phyloP scores from a whole-genome alignment of 495 filamentous ascomycete species.

The Trichoderma virens region DNA sequence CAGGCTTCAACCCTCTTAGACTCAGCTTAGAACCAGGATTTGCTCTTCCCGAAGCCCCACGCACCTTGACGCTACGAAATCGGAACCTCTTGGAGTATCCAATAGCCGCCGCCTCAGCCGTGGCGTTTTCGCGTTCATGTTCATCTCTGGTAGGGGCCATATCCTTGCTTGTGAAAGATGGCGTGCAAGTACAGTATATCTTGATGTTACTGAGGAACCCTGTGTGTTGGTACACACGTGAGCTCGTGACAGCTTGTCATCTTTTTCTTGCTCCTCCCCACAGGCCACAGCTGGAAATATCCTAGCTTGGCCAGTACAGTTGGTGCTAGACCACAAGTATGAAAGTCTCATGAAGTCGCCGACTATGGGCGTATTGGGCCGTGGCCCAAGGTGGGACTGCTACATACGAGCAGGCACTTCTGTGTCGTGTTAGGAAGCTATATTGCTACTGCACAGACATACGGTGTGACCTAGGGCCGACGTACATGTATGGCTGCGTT shows the following conservation, averaged over 20 bases:
- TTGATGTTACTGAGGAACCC: not conserved
- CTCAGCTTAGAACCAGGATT: not conserved
- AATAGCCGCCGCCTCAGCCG: not conserved
- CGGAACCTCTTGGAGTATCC: not conserved
- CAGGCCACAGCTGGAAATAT: too few relatives aligned
- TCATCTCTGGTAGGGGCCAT: not conserved
- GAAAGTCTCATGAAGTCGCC: not conserved
- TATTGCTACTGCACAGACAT: not conserved
- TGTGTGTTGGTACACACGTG: not conserved
- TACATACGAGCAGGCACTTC: not conserved
- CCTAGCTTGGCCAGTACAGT: too few relatives aligned
- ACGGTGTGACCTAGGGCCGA: not conserved
- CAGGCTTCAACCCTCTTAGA: not conserved
- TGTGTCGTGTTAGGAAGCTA: not conserved
- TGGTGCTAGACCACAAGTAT: too few relatives aligned
- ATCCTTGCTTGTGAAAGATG: not conserved
- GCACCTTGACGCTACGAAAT: not conserved
- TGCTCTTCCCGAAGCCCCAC: constrained; percentile 5
- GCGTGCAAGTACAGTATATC: not conserved
- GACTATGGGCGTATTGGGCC: not conserved
- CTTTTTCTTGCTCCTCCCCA: not conserved
- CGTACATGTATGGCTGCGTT: not conserved
- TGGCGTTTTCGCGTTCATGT: constrained; percentile 4
- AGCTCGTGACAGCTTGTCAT: not conserved
- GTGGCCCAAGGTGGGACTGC: not conserved